phyloP scores from a whole-genome alignment of 2,329 filamentous ascomycete species.

The Neofusicoccum parvum region DNA sequence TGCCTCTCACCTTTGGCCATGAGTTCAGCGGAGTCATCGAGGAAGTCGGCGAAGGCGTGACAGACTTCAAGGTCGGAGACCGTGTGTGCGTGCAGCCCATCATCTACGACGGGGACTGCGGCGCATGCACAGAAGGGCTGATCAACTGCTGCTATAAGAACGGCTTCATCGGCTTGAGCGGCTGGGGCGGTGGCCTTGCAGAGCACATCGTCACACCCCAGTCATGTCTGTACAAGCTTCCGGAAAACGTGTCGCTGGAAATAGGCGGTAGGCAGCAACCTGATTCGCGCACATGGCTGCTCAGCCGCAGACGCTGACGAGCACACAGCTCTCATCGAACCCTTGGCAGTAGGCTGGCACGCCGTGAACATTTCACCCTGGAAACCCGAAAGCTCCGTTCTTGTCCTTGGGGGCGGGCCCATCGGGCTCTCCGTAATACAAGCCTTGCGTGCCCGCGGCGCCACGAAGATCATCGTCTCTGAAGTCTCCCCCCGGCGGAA shows the following conservation, averaged over 20 bases:
- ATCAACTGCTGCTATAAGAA: slow-evolving; percentile 59
- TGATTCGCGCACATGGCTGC: neutral
- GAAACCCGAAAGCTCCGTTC: slow-evolving; percentile 48
- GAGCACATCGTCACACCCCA: slow-evolving; percentile 55
- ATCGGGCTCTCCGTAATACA: slow-evolving; percentile 56
- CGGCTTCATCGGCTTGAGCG: slow-evolving; percentile 56
- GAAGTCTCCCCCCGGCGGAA: slow-evolving; percentile 53
- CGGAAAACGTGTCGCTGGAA: slow-evolving; percentile 55
- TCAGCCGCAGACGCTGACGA: neutral
- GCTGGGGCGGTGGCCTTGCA: slow-evolving; percentile 56
- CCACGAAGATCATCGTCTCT: slow-evolving; percentile 55
- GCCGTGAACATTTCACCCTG: slow-evolving; percentile 55
- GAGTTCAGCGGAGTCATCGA: slow-evolving; percentile 57
- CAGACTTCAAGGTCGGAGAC: slow-evolving; percentile 51
- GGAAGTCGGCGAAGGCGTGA: slow-evolving; percentile 54
- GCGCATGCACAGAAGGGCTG: slow-evolving; percentile 53
- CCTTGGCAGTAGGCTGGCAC: slow-evolving; percentile 59
- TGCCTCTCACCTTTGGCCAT: slow-evolving; percentile 57
- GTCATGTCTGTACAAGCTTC: slow-evolving; percentile 49
- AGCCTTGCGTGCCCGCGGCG: slow-evolving; percentile 46
- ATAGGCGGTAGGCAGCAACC: slow-evolving; percentile 41
- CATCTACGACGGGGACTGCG: slow-evolving; percentile 57
- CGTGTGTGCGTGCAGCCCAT: slow-evolving; percentile 55
- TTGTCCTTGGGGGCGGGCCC: slow-evolving; percentile 57
- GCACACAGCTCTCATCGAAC: slow-evolving; percentile 52